Base-by-base conservation (phyloP, 345 rosid genomes). In the Citrus hindsii region DNA sequence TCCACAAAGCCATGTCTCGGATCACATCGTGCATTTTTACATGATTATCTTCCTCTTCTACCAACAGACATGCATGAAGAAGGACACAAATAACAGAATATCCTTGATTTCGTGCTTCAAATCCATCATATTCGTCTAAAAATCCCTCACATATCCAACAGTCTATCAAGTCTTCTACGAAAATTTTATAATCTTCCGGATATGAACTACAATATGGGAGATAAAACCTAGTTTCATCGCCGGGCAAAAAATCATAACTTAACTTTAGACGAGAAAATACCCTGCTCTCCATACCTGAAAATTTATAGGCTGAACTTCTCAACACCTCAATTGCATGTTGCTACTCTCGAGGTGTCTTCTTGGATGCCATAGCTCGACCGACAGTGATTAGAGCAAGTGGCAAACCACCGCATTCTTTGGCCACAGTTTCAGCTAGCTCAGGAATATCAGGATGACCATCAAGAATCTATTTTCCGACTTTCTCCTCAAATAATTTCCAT, bases 11-110 rank as follows among this genome's bases (percentile, higher is more conserved):
- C 84, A 84, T 77, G 28, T 87, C 90, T 1, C 86, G 86, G 13
- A 89, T 63, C 64, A 89, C 67, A 53, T 82, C 86, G 63, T 85
- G 91, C 89, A 88, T 85, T 62, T 80, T 82, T 4, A 86, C 82
- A 38, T 12, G 4, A 12, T 9, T 33, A 14, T 77, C 74, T 5
- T 67, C 32, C 21, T 16, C 37, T 27, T 37, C 67, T 35, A 84
- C 78, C 76, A 89, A 58, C 5, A 85, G 72, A 72, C 82, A 73
- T 0, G 78, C 82, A 30, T 9, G 25, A 37, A 65, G 7, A 4
- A 88, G 87, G 58, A 22, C 71, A 24, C 82, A n/a, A n/a, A n/a
- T n/a, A n/a, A n/a, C n/a, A n/a, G 46, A 40, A 0, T 40, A 40
- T 40, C 14, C 46, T 40, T 40, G 13, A 40, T 40, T 40, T 80